Percentiles rank a stretch among this genome's conserved stretches.
These are phyloP conservation scores for Prunus yedoensis DNA, from an alignment of 331 rosid genomes.

Conservation along the genomic window DNA sequence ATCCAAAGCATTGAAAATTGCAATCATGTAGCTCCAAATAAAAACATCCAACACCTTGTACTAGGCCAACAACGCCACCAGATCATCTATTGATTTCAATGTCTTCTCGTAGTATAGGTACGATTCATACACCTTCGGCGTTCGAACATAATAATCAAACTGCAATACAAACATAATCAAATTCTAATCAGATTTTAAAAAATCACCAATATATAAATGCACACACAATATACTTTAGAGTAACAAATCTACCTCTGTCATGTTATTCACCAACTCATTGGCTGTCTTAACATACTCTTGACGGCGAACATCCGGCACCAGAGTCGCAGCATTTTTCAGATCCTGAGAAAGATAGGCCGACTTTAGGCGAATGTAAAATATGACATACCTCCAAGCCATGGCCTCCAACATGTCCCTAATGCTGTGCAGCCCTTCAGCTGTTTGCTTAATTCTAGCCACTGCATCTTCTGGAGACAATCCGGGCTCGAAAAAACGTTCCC, in stretches of 20 bases:
- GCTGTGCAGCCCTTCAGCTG: constrained; percentile 83
- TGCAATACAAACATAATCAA: constrained; percentile 9
- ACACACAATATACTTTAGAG: background rate
- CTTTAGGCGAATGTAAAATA: constrained; percentile 73
- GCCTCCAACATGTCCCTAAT: constrained; percentile 79
- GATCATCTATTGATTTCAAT: constrained; percentile 76
- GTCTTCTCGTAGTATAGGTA: constrained; percentile 91
- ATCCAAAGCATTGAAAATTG: background rate
- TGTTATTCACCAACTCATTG: constrained; percentile 76
- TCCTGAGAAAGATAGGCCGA: constrained; percentile 79
- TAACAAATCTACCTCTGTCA: constrained; percentile 60
- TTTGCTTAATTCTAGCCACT: constrained; percentile 72
- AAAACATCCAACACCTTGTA: background rate
- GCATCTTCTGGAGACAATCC: constrained; percentile 84
- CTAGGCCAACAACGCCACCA: constrained; percentile 69
- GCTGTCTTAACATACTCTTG: constrained; percentile 64
- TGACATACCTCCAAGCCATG: constrained; percentile 88
- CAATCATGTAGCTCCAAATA: background rate
- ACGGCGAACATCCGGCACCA: constrained; percentile 56
- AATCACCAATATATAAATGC: background rate
- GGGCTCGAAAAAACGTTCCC: constrained; percentile 67
- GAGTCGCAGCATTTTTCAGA: constrained; percentile 59
- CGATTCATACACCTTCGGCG: constrained; percentile 91
- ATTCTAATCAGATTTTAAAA: background rate
- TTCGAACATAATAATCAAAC: constrained; percentile 62